A percentile compares a stretch with the other conserved stretches of the same genome.
These are phyloP conservation scores for Cladosporium sp. DNA, from an alignment of 2,329 filamentous ascomycete species.

Conservation along the genomic window DNA sequence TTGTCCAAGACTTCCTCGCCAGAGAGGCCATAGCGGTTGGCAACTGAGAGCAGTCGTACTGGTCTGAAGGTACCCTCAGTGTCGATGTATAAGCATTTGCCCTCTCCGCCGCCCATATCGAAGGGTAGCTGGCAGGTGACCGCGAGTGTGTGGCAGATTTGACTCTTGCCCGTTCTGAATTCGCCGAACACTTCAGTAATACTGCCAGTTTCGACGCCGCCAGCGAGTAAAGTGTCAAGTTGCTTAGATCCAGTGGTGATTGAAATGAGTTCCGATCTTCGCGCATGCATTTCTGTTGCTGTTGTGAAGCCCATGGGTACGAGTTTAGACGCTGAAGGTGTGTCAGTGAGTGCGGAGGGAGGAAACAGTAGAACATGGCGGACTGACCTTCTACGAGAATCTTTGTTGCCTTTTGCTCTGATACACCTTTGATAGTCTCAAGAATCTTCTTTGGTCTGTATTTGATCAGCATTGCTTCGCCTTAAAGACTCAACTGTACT, in stretches of 20 bases:
- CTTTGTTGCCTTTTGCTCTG: conserved; percentile 91
- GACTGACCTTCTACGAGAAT: conserved; percentile 79
- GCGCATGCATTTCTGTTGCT: conserved; percentile 97
- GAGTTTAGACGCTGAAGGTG: conserved; percentile 72
- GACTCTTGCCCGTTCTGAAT: conserved; percentile 96
- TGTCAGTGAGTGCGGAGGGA: conserved; percentile 9
- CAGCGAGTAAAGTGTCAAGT: conserved; percentile 87
- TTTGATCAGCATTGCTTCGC: neutral
- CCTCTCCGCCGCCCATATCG: conserved; percentile 97
- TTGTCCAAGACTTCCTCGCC: conserved; percentile 98
- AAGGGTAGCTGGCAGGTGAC: conserved; percentile 97
- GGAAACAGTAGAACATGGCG: neutral
- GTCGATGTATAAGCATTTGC: conserved; percentile 97
- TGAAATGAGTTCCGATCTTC: conserved; percentile 92
- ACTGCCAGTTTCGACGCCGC: conserved; percentile 92
- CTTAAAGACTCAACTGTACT: conserved; percentile 23
- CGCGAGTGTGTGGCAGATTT: conserved; percentile 97
- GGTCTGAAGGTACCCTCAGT: conserved; percentile 95
- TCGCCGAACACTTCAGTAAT: conserved; percentile 98
- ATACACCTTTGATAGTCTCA: conserved; percentile 97
- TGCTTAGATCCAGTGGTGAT: conserved; percentile 98
- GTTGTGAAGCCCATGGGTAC: conserved; percentile 99
- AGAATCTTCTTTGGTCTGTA: conserved; percentile 65
- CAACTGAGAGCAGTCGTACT: conserved; percentile 83
- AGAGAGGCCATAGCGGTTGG: conserved; percentile 88